phyloP scores from a whole-genome alignment of 208 protist species.

The Leishmania tarentolae region DNA sequence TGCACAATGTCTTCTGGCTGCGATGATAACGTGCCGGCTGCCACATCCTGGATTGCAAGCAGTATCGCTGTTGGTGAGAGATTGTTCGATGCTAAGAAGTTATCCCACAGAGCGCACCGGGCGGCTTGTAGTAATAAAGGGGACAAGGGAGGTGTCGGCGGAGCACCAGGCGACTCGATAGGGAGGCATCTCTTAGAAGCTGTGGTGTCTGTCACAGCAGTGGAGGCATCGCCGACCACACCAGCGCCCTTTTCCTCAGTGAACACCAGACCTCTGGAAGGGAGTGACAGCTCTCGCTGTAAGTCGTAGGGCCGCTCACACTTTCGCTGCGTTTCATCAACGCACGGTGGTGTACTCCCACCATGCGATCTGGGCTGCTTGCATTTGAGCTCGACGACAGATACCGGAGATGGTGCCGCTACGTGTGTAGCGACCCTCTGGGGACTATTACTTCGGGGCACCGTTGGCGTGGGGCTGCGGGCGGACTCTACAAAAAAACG shows the following conservation, averaged over 20 bases:
- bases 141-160: neutral
- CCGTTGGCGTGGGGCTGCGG: conserved; percentile 39
- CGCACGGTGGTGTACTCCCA: conserved; percentile 15
- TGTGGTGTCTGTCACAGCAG: neutral
- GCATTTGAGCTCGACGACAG: neutral
- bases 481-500: conserved; percentile 24
- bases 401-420: neutral
- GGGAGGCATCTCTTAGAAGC: conserved; percentile 8
- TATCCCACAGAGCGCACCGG: conserved; percentile 25
- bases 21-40: neutral
- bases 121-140: conserved; percentile 9
- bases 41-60: conserved; percentile 15
- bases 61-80: conserved; percentile 3
- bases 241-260: conserved; percentile 7
- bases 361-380: conserved; percentile 3
- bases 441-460: conserved; percentile 23
- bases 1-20: neutral
- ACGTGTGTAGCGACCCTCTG: neutral
- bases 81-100: conserved; percentile 6
- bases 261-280: conserved; percentile 18
- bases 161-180: neutral
- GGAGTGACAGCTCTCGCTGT: neutral
- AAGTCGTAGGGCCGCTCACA: conserved; percentile 16
- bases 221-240: neutral
- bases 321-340: conserved; percentile 27